Percentiles rank a stretch among this genome's conserved stretches.
phyloP scores from a whole-genome alignment of 2,329 filamentous ascomycete species.

The Penicillium griseofulvum region DNA sequence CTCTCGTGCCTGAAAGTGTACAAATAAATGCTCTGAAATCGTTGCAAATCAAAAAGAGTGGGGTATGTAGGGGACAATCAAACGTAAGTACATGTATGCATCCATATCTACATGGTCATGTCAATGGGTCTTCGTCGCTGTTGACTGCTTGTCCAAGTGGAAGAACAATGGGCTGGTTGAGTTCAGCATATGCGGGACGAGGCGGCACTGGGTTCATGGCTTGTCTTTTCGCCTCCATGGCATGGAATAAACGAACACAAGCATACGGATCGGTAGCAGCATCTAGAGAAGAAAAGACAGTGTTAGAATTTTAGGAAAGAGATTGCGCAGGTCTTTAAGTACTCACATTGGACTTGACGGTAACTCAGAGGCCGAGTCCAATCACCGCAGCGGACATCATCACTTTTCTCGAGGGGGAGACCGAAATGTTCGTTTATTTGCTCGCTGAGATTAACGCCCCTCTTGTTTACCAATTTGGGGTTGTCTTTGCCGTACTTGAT shows the following conservation, averaged over 20 bases:
- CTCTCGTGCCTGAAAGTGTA: not conserved
- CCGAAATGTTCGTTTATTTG: constrained; percentile 70
- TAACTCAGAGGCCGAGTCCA: constrained; percentile 66
- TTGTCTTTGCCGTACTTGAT: constrained; percentile 63
- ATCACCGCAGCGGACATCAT: constrained; percentile 66
- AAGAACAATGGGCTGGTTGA: constrained; percentile 61
- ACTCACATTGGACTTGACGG: constrained; percentile 69
- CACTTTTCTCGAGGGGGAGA: constrained; percentile 72
- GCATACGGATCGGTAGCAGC: constrained; percentile 83
- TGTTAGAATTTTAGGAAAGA: constrained; percentile 15
- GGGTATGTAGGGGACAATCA: not conserved
- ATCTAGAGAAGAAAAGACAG: constrained; percentile 49
- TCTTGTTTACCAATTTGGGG: constrained; percentile 62
- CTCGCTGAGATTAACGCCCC: constrained; percentile 61
- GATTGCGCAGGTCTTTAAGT: not conserved
- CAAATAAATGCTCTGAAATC: not conserved
- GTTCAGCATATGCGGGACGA: constrained; percentile 66
- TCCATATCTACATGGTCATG: constrained; percentile 1
- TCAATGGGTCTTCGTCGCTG: constrained; percentile 4
- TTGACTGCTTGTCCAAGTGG: constrained; percentile 41
- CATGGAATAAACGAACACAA: constrained; percentile 68
- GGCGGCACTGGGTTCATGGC: constrained; percentile 68
- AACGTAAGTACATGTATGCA: not conserved
- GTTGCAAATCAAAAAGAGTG: not conserved
- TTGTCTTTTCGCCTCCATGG: constrained; percentile 66